These are phyloP conservation scores for Kalmusia sp. DNA, from an alignment of 2,329 filamentous ascomycete species.

Conservation along the genomic window DNA sequence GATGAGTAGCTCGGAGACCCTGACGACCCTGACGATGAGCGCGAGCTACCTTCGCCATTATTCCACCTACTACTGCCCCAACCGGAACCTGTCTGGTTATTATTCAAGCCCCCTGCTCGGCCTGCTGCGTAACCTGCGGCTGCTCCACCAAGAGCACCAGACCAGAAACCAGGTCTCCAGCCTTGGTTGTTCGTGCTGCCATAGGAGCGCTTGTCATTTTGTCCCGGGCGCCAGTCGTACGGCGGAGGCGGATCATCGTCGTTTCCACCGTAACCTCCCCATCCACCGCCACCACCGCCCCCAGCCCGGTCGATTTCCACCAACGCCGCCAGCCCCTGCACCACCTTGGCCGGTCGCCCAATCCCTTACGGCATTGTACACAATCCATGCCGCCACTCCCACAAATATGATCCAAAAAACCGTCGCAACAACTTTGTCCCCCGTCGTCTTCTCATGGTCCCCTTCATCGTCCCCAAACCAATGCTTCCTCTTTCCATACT, in stretches of 20 bases:
- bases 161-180: slow-evolving; percentile 80
- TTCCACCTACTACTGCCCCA: slow-evolving; percentile 39
- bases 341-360: slow-evolving; percentile 31
- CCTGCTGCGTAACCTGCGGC: slow-evolving; percentile 73
- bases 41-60: slow-evolving; percentile 47
- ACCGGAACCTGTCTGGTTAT: slow-evolving; percentile 47
- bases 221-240: slow-evolving; percentile 47
- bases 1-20: slow-evolving; percentile 49
- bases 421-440: slow-evolving; percentile 40
- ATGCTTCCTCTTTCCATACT: slow-evolving; percentile 66
- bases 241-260: slow-evolving; percentile 59
- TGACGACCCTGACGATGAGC: slow-evolving; percentile 38
- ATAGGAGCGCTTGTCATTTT: slow-evolving; percentile 24
- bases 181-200: slow-evolving; percentile 43
- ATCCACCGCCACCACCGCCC: slow-evolving; percentile 49
- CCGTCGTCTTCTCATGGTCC: slow-evolving; percentile 31
- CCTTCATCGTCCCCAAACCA: slow-evolving; percentile 48
- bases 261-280: slow-evolving; percentile 35
- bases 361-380: slow-evolving; percentile 61
- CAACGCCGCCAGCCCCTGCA: slow-evolving; percentile 26
- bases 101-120: slow-evolving; percentile 43
- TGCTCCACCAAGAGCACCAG: slow-evolving; percentile 70
- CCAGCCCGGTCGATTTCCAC: slow-evolving; percentile 40
- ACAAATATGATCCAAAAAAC: slow-evolving; percentile 71
- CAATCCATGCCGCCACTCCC: slow-evolving; percentile 66